Evolutionary conservation across 495 filamentous ascomycete genomes (phyloP).

Genomic region (Penicillium longicatenatum): DNA sequence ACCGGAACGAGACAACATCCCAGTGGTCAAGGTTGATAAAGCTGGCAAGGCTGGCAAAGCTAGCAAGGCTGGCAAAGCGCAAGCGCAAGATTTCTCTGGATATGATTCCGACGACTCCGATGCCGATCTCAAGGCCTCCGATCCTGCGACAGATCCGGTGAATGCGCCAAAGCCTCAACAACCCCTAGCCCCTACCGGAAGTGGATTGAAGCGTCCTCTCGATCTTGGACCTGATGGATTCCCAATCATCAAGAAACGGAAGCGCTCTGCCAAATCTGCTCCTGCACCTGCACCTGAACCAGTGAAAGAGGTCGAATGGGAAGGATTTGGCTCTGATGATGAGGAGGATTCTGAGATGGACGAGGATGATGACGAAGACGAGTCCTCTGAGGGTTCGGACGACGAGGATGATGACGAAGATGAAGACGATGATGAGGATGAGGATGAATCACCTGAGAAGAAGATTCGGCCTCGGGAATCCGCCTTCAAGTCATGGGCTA

Average conservation of each 20-base stretch:
- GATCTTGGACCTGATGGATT: constrained; percentile 75
- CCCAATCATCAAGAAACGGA: constrained; percentile 75
- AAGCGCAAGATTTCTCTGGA: constrained; percentile 28
- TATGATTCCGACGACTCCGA: constrained; percentile 45
- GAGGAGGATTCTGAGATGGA: constrained; percentile 23
- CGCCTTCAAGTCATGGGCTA: constrained; percentile 96
- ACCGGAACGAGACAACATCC: constrained; percentile 19
- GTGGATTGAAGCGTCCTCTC: constrained; percentile 84
- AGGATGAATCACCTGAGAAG: constrained; percentile 38
- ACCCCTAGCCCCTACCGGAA: constrained; percentile 52
- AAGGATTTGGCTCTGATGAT: constrained; percentile 53
- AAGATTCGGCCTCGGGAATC: constrained; percentile 51
- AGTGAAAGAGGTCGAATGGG: constrained; percentile 56
- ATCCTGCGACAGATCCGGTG: constrained; percentile 20
- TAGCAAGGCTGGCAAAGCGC: constrained; percentile 2
- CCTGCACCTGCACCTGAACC: constrained; percentile 20
- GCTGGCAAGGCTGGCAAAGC: no score
- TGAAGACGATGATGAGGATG: constrained; percentile 30
- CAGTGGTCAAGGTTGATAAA: not conserved
- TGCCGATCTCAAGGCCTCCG: constrained; percentile 25
- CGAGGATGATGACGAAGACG: constrained; percentile 14
- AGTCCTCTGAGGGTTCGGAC: constrained; percentile 14
- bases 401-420: constrained; percentile 25
- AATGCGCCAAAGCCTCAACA: constrained; percentile 21
- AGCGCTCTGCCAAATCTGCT: constrained; percentile 38